Evolutionary conservation across 2,329 filamentous ascomycete genomes (phyloP), one percentile per base, ranked within the genome.

Genomic region (Colletotrichum musae): DNA sequence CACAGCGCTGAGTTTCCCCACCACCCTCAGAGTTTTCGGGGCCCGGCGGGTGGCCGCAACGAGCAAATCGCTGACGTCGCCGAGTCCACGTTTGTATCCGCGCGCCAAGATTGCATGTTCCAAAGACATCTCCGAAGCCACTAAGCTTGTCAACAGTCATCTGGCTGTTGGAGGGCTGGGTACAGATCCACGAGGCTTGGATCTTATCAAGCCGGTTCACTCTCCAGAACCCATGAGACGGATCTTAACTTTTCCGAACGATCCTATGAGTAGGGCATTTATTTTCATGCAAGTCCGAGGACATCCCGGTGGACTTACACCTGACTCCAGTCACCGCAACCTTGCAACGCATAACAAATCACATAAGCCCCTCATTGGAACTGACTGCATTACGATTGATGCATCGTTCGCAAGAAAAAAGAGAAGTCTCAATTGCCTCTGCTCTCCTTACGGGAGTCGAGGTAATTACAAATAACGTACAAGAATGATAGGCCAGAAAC

Each of bases 51-150:
- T 52, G 43, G 50, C 54, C 62, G 53, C 50, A 10, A 10, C 32
- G 32, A 66, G 67, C 56, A 70, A 70, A 70, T 67, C 43, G 56
- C 51, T 52, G 62, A 52, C 51, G 45, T 32, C 45, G 62, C 45
- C 56, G 43, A 50, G 45, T 69, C 66, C 66, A 66, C 62, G 62
- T 61, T 69, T 56, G 52, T 45, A 53, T 68, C 61, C 61, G 43
- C 32, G 21, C 56, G 61, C 54, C 28, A 59, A 65, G 66, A 26
- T 56, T 59, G 32, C 32, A 36, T 10, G 32, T 36, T 36, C 32
- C 10, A 10, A 10, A 10, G 32, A 36, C 32, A 12, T 36, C 32
- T 36, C 10, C 2, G 9, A 36, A 10, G 32, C 7, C 32, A 36
- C 32, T 36, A 10, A 9, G 28, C 32, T 36, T 10, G 7, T 36